phyloP scores from a whole-genome alignment of 129 eudicot species.

The Helichrysum umbraculigerum region DNA sequence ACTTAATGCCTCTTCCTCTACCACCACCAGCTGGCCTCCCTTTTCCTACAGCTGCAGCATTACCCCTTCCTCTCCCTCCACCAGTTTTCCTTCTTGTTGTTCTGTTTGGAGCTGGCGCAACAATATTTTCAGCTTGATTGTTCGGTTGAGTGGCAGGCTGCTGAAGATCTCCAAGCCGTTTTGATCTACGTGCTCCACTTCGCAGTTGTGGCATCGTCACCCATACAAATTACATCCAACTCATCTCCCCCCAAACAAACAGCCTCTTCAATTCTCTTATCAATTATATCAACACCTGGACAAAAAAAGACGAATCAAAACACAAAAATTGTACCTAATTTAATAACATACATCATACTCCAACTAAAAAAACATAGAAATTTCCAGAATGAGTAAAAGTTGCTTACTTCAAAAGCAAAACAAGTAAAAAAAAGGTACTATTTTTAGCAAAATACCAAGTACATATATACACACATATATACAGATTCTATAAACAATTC shows the following conservation, averaged over 20 bases:
- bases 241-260: constrained; percentile 39
- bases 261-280: constrained; percentile 36
- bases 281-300: constrained; percentile 8
- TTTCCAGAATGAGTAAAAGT: constrained; percentile 16
- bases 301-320: not conserved
- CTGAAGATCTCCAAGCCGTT: constrained; percentile 94
- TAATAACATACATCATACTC: not conserved
- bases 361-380: not conserved
- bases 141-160: constrained; percentile 64
- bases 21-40: constrained; percentile 73
- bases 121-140: constrained; percentile 57
- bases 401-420: constrained; percentile 39
- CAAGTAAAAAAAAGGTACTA: constrained; percentile 6
- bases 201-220: constrained; percentile 99
- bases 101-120: constrained; percentile 61
- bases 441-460: constrained; percentile 23
- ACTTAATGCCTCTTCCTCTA: constrained; percentile 90
- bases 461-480: constrained; percentile 3
- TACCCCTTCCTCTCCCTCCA: constrained; percentile 89
- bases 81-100: constrained; percentile 66
- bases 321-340: not conserved
- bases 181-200: constrained; percentile 99
- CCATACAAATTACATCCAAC: constrained; percentile 85
- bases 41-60: constrained; percentile 65
- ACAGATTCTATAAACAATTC: constrained; percentile 21